Conservation (phyloP, 2,329 filamentous ascomycete species). For the Tolypocladium amazonense region DNA sequence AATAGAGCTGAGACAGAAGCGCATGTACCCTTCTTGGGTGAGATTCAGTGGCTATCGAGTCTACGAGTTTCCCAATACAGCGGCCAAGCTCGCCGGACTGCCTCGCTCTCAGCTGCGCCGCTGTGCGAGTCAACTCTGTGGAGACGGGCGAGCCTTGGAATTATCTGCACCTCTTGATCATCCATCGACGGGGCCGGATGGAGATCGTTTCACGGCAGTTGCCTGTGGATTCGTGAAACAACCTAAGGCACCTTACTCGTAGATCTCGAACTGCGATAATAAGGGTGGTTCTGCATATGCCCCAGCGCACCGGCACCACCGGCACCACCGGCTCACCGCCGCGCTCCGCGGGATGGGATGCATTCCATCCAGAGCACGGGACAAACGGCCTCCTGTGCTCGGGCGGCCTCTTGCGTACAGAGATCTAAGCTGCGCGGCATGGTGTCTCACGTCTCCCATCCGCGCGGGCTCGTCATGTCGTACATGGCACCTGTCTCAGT, state of each 20-base stretch:
- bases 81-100: background rate
- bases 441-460: background rate
- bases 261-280: background rate
- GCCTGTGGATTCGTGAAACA: background rate
- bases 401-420: too few species aligned
- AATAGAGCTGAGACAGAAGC: background rate
- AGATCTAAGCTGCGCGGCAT: background rate
- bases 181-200: background rate
- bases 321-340: background rate
- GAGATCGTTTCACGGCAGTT: background rate
- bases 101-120: background rate
- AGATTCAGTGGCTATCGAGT: background rate
- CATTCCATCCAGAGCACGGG: too few species aligned
- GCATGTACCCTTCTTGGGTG: background rate
- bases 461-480: background rate
- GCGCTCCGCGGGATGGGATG: background rate
- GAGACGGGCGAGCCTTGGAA: background rate
- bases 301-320: background rate
- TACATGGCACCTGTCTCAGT: background rate
- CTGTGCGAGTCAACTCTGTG: background rate
- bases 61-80: background rate
- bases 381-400: too few species aligned
- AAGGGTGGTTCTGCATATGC: background rate
- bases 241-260: background rate
- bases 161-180: background rate